Evolutionary conservation across 1,284 basidiomycete species (phyloP), one percentile per base, ranked within the genome.

Genomic region (Cystobasidium sp.): DNA sequence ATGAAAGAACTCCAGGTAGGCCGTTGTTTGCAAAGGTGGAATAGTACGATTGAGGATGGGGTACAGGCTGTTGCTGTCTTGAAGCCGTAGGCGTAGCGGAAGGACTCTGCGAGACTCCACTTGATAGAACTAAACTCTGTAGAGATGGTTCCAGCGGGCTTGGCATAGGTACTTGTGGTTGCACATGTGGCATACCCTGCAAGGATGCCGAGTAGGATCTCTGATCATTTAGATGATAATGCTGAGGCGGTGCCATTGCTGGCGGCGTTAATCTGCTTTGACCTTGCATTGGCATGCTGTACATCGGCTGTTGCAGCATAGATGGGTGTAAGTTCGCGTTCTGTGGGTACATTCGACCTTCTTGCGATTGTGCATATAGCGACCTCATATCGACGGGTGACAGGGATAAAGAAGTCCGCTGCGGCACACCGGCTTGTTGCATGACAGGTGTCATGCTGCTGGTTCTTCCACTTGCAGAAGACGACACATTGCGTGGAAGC

Each of bases 21-120:
- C 70, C 70, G 43, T 66, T 73, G 39, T 73, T 73, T 62, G 70
- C 62, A 55, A 73, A 73, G 41, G 69, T 51, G 14, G 70, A 73
- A 44, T 73, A 73, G 70, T 58, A 47, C 37, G 47, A 59, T 41
- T 49, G 70, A 14, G 20, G 41, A 31, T 12, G 39, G 12, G 18
- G 39, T 4, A 46, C 14, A 18, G 55, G 41, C 5, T 55, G 66
- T 22, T 12, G 20, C 16, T 43, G 20, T 24, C 53, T 8, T 3
- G 12, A 12, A 20, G 66, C 39, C 16, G n/a, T 6, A 10, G 56
- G 56, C 9, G 56, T 59, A n/a, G 39, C 39, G 31, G 37, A 18
- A 9, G 31, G 31, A 31, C 7, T 9, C 6, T 59, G 31, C 12
- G n/a, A 59, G n/a, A 3, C 9, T 6, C 9, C n/a, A 37, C 61